These are phyloP conservation scores for Penicillium paradoxum DNA, from an alignment of 495 filamentous ascomycete genomes.

Conservation along the genomic window DNA sequence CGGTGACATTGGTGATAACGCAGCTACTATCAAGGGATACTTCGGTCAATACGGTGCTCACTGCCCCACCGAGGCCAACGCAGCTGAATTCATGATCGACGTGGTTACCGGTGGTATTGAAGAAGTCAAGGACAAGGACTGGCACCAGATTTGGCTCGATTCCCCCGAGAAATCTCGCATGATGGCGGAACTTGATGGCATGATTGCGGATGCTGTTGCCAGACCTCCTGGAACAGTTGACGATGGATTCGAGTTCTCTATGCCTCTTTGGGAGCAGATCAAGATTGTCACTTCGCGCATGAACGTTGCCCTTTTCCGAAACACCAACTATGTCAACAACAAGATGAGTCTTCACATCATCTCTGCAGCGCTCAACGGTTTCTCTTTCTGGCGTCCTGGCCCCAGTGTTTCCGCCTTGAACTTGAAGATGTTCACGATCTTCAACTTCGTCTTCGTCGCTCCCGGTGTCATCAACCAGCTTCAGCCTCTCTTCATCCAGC, in stretches of 20 bases:
- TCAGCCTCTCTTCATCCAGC: slow-evolving; percentile 49
- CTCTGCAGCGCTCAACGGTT: slow-evolving; percentile 35
- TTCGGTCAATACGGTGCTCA: slow-evolving; percentile 70
- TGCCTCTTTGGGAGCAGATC: slow-evolving; percentile 52
- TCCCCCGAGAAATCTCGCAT: slow-evolving; percentile 45
- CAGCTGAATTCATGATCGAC: slow-evolving; percentile 91
- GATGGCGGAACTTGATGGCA: slow-evolving; percentile 49
- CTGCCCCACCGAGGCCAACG: slow-evolving; percentile 70
- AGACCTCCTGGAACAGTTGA: slow-evolving; percentile 30
- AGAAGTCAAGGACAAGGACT: slow-evolving; percentile 43
- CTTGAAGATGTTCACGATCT: slow-evolving; percentile 40
- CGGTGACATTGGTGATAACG: slow-evolving; percentile 56
- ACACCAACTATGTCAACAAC: slow-evolving; percentile 60
- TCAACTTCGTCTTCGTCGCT: slow-evolving; percentile 47
- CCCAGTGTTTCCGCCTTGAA: slow-evolving; percentile 25
- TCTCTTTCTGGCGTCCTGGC: slow-evolving; percentile 38
- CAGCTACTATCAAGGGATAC: slow-evolving; percentile 55
- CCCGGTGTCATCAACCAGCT: slow-evolving; percentile 49
- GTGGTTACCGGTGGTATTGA: slow-evolving; percentile 51
- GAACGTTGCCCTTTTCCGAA: slow-evolving; percentile 57
- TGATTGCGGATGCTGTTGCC: slow-evolving; percentile 40
- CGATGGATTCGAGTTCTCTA: slow-evolving; percentile 51
- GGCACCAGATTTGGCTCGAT: slow-evolving; percentile 62
- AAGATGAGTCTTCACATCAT: slow-evolving; percentile 47
- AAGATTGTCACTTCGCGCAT: slow-evolving; percentile 53